Evolutionary conservation across 768 basidiomycete genomes (phyloP).

Genomic region (Leucocoprinus birnbaumii): DNA sequence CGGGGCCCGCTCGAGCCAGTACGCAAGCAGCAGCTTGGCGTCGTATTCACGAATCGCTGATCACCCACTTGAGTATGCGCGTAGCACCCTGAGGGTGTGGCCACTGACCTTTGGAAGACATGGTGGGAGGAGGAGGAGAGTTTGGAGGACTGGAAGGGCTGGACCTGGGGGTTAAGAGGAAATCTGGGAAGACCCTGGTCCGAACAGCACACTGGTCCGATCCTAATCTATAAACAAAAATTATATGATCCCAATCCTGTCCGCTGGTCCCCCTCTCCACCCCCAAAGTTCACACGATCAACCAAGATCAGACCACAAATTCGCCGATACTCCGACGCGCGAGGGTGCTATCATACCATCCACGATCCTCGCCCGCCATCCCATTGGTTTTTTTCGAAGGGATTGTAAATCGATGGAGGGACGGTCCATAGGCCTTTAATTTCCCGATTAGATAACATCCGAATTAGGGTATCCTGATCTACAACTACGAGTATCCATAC

Average conservation of each 20-base stretch:
- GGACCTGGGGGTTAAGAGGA: conserved; percentile 19
- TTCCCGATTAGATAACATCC: background rate
- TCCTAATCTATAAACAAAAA: conserved; percentile 16
- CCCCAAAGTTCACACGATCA: conserved; percentile 31
- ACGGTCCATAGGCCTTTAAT: background rate
- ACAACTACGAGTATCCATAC: background rate
- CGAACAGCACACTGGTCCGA: conserved; percentile 20
- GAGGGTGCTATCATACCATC: background rate
- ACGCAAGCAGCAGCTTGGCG: conserved; percentile 66
- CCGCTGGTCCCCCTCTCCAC: conserved; percentile 6
- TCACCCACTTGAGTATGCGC: conserved; percentile 10
- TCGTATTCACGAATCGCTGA: conserved; percentile 92
- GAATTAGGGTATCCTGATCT: too few relatives aligned
- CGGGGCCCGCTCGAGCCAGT: background rate
- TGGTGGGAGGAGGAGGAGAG: conserved; percentile 26
- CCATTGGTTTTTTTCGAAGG: too few relatives aligned
- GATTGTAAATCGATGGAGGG: too few relatives aligned
- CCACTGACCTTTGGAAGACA: conserved; percentile 43
- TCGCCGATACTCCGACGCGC: background rate
- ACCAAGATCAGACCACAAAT: background rate
- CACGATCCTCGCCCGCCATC: background rate
- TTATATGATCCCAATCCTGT: conserved; percentile 16
- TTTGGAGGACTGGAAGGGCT: conserved; percentile 15
- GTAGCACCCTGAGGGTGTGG: conserved; percentile 1
- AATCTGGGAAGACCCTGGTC: conserved; percentile 13